phyloP scores from a whole-genome alignment of 129 eudicot species.

The Helianthus annuus region DNA sequence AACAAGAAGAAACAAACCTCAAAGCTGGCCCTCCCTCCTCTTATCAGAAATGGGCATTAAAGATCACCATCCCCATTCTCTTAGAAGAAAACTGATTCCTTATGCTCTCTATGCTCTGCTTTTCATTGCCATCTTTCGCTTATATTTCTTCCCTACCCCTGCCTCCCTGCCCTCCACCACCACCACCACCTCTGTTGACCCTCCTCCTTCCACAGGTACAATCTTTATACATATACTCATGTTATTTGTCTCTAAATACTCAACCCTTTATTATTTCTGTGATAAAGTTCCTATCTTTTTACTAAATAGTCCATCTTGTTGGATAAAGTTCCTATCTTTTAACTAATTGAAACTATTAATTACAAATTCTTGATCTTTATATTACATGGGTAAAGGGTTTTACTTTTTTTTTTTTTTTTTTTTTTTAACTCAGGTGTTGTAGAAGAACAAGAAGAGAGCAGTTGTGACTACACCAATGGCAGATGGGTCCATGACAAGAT shows the following conservation, averaged over 20 bases:
- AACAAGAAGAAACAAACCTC: not conserved
- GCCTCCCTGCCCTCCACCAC: slow-evolving; percentile 12
- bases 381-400: slow-evolving; percentile 8
- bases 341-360: not conserved
- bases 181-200: slow-evolving; percentile 22
- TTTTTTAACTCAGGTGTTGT: slow-evolving; percentile 14
- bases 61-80: slow-evolving; percentile 36
- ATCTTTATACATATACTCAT: slow-evolving; percentile 10
- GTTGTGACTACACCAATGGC: slow-evolving; percentile 81
- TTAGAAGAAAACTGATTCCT: slow-evolving; percentile 54
- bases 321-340: slow-evolving; percentile 13
- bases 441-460: slow-evolving; percentile 42
- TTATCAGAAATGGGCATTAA: slow-evolving; percentile 38
- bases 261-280: slow-evolving; percentile 8
- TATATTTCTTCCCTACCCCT: slow-evolving; percentile 55
- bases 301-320: not conserved
- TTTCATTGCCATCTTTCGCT: slow-evolving; percentile 48
- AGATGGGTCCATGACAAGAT: slow-evolving; percentile 62
- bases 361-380: slow-evolving; percentile 8
- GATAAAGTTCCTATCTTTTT: not conserved
- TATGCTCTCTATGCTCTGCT: slow-evolving; percentile 54
- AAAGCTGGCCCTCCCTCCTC: not conserved
- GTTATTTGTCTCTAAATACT: not conserved
- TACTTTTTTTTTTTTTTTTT: not conserved
- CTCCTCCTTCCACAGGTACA: slow-evolving; percentile 47